Evolutionary conservation across 768 basidiomycete genomes (phyloP), one percentile per base, ranked within the genome.

Genomic region (Lactifluus hygrophoroides): DNA sequence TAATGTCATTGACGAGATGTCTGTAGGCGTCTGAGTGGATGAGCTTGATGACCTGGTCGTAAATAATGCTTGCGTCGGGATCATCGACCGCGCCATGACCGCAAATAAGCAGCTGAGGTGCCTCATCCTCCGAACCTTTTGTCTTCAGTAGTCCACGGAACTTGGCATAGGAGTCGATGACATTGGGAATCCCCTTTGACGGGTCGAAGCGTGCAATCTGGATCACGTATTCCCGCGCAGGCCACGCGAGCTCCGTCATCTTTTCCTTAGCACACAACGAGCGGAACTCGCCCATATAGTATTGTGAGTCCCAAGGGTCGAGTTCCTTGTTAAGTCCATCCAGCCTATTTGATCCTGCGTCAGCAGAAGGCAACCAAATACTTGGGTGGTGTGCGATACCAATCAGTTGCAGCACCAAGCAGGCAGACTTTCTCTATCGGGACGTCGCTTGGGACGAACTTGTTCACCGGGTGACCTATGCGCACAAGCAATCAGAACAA

Each of bases 151-250:
- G 75, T 60, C 80, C 74, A 65, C 93, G 83, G 80, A 95, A 86
- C 69, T 84, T 83, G 61, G 82, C 79, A 69, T 95, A 97, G 14
- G 90, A 91, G 67, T 91, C 90, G 70, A 92, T 81, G 70, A 90
- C 88, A 68, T 85, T 80, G 57, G 86, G 86, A 63, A 87, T 87
- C 72, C 92, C 91, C 80, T 82, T 80, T 21, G 86, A 77, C 52
- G 92, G 94, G 71, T 96, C 94, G 72, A 96, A 97, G 28, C 93
- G 86, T n/a, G 94, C 94, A 59, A 97, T 75, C 70, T 97, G 94
- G 30, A 93, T 78, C 64, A 96, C 71, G 72, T 96, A 96, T 10
- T 92, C 86, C 51, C 93, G 85, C 27, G 71, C 69, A 35, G 90
- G 89, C 90, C 89, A 92, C 43, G 77, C 70, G 45, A 92, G 79